Evolutionary conservation across 345 rosid species (phyloP).

Genomic region (Eucalyptus rudis): DNA sequence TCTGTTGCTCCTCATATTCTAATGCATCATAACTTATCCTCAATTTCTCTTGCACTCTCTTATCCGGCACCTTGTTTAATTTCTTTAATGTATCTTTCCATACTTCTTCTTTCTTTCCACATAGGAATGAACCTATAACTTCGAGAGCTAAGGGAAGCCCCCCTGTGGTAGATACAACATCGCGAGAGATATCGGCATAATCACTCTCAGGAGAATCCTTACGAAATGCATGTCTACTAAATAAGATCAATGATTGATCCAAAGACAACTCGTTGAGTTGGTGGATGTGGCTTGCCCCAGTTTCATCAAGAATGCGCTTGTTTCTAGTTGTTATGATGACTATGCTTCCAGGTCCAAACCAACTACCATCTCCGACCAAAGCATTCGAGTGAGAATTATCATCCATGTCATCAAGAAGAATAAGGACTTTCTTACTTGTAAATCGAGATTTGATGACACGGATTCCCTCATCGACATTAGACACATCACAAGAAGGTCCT

Average conservation of each 20-base stretch:
- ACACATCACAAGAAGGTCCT: not conserved
- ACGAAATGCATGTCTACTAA: not conserved
- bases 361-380: not conserved
- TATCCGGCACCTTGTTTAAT: not conserved
- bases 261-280: not conserved
- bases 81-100: not conserved
- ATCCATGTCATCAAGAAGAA: not conserved
- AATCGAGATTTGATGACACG: not conserved
- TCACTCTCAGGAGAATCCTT: not conserved
- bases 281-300: not conserved
- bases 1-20: accelerated
- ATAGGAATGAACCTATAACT: not conserved
- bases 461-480: not conserved
- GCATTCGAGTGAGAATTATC: not conserved
- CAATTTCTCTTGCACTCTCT: not conserved
- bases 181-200: not conserved
- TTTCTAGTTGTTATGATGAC: not conserved
- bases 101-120: not conserved
- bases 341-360: accelerated
- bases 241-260: not conserved
- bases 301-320: not conserved
- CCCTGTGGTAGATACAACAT: not conserved
- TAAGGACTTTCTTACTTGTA: not conserved
- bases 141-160: not conserved
- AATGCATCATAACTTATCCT: not conserved